Evolutionary conservation across 1,284 basidiomycete genomes (phyloP), one percentile per base, ranked within the genome.

Genomic region (Volvariella surrecta): DNA sequence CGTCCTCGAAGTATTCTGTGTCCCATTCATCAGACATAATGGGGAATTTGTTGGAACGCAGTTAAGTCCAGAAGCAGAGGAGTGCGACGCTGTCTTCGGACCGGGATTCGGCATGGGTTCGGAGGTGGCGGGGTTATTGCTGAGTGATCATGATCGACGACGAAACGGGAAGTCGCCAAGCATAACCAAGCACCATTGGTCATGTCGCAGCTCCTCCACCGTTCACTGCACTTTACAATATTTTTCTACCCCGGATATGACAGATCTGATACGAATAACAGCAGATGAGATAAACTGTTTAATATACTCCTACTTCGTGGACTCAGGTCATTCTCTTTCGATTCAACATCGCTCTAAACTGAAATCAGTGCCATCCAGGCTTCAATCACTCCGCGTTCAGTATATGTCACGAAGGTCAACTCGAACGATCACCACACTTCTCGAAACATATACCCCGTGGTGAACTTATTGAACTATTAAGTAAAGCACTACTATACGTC

Each of bases 271-370:
- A 41, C 66, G 70, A 30, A 82, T 91, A 53, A 79, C 80, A 32
- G 81, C 87, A 32, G 87, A 89, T 55, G 88, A 91, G 58, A 71
- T 91, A 44, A 91, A 91, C 60, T 84, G 81, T 55, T 74, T 91
- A 45, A 80, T 91, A 41, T 79, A 89, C 61, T 71, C 86, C 1
- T 91, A 90, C 58, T 77, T 91, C 47, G 68, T 79, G 50, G 88
- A 91, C 54, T 86, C 83, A 37, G 86, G 86, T 86, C 51, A 42
- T 43, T 42, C 16, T 43, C 2, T n/a, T 21, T 31, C 13, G 35
- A 20, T 22, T 46, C 11, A 28, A 41, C 41, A 21, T 21, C 7
- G 39, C 31, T 41, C 39, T 48, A 19, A n/a, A 37, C 35, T 42
- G 19, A 34, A 38, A 46, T 45, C 22, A 46, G 39, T 19, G 39